Evolutionary conservation across 2,329 filamentous ascomycete species (phyloP).

Genomic region (Penicillium sp.): DNA sequence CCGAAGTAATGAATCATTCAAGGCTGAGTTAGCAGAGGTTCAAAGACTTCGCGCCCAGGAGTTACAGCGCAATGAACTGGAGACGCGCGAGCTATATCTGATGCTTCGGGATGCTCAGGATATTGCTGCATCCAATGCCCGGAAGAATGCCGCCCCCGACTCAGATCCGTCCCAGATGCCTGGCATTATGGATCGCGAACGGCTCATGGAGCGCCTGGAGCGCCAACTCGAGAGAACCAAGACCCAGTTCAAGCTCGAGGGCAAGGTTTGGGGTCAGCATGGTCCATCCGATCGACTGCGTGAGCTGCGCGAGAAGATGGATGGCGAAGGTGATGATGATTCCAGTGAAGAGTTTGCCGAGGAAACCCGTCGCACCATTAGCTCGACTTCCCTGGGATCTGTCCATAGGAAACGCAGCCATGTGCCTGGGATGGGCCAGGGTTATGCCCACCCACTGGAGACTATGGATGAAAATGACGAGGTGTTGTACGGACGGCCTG

Average conservation of each 20-base stretch:
- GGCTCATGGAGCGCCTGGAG: conserved; percentile 86
- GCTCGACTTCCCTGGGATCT: conserved; percentile 68
- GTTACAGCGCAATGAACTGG: conserved; percentile 87
- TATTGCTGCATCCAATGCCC: conserved; percentile 83
- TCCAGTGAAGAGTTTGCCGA: conserved; percentile 48
- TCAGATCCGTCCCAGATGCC: conserved; percentile 73
- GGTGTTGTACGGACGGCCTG: conserved; percentile 70
- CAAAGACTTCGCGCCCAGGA: conserved; percentile 85
- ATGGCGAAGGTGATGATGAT: conserved; percentile 55
- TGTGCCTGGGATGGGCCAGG: conserved; percentile 38
- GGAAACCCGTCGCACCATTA: conserved; percentile 60
- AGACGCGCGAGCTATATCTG: conserved; percentile 92
- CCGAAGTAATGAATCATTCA: conserved; percentile 80
- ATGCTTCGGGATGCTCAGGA: conserved; percentile 98
- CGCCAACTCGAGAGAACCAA: conserved; percentile 95
- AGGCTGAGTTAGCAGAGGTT: conserved; percentile 81
- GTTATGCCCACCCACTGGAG: conserved; percentile 36
- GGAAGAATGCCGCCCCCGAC: conserved; percentile 48
- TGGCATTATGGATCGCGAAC: conserved; percentile 88
- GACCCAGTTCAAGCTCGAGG: conserved; percentile 95
- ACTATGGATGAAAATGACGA: conserved; percentile 54
- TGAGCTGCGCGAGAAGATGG: conserved; percentile 92
- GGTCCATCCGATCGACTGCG: conserved; percentile 88
- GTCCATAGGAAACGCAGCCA: conserved; percentile 56
- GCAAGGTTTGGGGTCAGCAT: conserved; percentile 80